Evolutionary conservation across 306 rosid species (phyloP), one percentile per base, ranked within the genome.

Genomic region (Fagus crenata): DNA sequence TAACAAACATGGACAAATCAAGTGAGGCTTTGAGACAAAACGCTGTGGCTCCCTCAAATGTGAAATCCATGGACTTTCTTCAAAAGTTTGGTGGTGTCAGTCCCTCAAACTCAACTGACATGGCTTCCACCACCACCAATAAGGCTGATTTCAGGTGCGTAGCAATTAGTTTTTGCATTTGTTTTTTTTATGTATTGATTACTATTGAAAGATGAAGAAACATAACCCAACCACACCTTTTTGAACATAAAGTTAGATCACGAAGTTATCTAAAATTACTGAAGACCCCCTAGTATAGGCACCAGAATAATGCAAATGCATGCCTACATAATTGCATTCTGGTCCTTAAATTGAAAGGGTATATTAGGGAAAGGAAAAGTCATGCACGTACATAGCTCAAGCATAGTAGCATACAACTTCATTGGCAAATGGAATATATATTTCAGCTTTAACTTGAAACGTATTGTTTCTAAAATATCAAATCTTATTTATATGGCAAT

Each of bases 91-190:
- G 53, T 35, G 36, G 33, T 55, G 35, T 71, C 31, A 35, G 31
- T 40, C 40, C 71, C 39, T 56, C 67, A 36, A 39, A 32, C 8
- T 37, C 75, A 12, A 49, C 80, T 81, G 87, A 89, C 75, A 86
- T 87, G 28, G 60, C 89, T 64, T 22, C 28, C 28, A 22, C 28
- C 0, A 22, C 28, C 28, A 67, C 81, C 78, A 84, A 42, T 64
- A 83, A 81, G 74, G 41, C 88, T 76, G 78, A 73, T 69, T 43
- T 3, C 51, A 88, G 91, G 96, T 89, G 72, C 72, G 89, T 80
- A 32, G 35, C 9, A 4, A 6, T 46, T 55, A 71, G 4, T 22
- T 1, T 32, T 14, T 9, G 51, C 14, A 22, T 22, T 0, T 46
- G 2, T 46, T 9, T 46, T 0, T n/a, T 39, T 39, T 39, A 39